A percentile compares a stretch with the other conserved stretches of the same genome.
Evolutionary conservation across 192 early-diverging fungal species (phyloP).

Genomic region (Podila minutissima): DNA sequence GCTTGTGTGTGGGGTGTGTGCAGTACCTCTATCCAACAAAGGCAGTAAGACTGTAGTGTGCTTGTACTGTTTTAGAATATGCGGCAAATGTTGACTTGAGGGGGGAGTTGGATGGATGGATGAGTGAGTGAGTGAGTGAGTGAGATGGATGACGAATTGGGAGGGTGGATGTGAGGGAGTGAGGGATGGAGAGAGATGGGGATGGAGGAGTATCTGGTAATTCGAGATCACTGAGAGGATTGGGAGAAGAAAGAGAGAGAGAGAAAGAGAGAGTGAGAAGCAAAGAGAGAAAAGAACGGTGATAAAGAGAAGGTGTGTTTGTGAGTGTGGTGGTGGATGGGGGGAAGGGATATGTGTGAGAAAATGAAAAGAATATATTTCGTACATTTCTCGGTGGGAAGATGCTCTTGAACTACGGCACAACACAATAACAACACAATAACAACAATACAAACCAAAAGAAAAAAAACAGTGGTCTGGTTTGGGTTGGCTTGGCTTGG

Average conservation of each 20-base stretch:
- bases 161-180: not conserved
- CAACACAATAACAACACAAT: no score
- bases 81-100: not conserved
- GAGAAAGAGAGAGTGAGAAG: not conserved
- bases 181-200: not conserved
- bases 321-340: not conserved
- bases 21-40: no score
- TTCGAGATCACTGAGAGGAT: not conserved
- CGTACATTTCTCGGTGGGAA: not conserved
- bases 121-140: not conserved
- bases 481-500: no score
- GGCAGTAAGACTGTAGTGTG: no score
- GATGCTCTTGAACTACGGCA: not conserved
- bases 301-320: not conserved
- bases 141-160: not conserved
- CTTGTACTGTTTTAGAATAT: not conserved
- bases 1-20: no score
- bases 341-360: not conserved
- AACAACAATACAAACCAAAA: no score
- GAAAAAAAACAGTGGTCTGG: no score
- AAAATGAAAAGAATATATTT: not conserved
- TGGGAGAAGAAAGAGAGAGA: not conserved
- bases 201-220: not conserved
- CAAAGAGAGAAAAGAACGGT: not conserved
- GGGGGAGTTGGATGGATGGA: not conserved